Conservation (phyloP, 192 early-diverging fungal species). For the Entrophospora sp. region DNA sequence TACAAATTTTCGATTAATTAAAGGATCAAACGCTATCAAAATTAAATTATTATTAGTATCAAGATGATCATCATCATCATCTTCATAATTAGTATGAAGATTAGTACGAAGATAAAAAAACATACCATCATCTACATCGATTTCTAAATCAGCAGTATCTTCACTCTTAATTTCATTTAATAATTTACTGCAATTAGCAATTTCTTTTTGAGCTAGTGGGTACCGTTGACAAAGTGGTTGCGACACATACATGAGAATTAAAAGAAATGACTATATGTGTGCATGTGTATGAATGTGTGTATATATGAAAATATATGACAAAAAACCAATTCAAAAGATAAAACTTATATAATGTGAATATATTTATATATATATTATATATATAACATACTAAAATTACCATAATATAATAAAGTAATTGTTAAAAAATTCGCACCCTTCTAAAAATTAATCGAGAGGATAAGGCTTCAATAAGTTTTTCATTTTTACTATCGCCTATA, state of each 20-base stretch:
- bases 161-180: constrained; percentile 15
- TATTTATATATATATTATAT: no score
- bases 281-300: not conserved
- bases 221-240: constrained; percentile 36
- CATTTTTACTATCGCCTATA: no score
- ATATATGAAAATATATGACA: not conserved
- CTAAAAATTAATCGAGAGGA: not conserved
- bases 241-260: constrained; percentile 34
- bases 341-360: no score
- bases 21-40: constrained; percentile 41
- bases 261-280: constrained; percentile 27
- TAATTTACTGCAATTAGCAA: constrained; percentile 11
- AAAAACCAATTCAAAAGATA: no score
- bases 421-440: no score
- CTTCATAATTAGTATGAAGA: no score
- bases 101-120: not conserved
- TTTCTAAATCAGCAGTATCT: constrained; percentile 20
- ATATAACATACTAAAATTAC: no score
- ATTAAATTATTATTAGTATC: no score
- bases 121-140: constrained; percentile 22
- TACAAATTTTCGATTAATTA: constrained; percentile 51
- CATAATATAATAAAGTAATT: no score
- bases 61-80: no score
- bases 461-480: not conserved
- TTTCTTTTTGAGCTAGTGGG: constrained; percentile 23